Evolutionary conservation across 1,139 yeast species (phyloP).

Genomic region (Eremothecium cymbalariae): DNA sequence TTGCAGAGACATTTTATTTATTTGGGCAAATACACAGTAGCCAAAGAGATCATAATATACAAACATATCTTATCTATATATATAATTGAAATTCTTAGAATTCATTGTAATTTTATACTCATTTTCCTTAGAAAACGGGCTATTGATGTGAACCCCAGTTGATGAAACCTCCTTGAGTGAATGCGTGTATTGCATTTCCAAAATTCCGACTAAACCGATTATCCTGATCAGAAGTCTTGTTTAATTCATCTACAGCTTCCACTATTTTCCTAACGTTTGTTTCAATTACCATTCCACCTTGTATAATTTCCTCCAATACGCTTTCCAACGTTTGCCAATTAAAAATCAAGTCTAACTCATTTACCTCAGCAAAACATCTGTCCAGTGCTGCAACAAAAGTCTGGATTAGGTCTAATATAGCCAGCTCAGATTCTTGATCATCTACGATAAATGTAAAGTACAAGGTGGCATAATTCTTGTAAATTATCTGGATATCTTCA

Average conservation of each 20-base stretch:
- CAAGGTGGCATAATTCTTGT: constrained; percentile 88
- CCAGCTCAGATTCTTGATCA: constrained; percentile 90
- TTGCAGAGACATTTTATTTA: constrained; percentile 7
- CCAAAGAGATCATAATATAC: no score
- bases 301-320: constrained; percentile 84
- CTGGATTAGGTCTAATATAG: constrained; percentile 86
- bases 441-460: constrained; percentile 94
- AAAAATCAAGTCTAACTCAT: constrained; percentile 89
- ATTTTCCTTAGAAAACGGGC: no score
- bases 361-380: constrained; percentile 85
- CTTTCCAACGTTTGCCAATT: constrained; percentile 97
- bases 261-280: constrained; percentile 79
- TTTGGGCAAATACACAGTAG: no score
- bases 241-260: constrained; percentile 47
- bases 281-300: constrained; percentile 98
- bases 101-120: no score
- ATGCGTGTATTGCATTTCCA: constrained; percentile 27
- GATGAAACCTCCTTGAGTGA: constrained; percentile 27
- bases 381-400: constrained; percentile 95
- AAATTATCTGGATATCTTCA: constrained; percentile 79
- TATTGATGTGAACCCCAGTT: constrained; percentile 31
- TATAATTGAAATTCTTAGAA: no score
- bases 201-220: constrained; percentile 18
- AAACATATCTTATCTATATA: no score
- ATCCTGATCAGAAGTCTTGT: constrained; percentile 26